Conservation (phyloP, 2,329 filamentous ascomycete species). For the Knoxdaviesia capensis region DNA sequence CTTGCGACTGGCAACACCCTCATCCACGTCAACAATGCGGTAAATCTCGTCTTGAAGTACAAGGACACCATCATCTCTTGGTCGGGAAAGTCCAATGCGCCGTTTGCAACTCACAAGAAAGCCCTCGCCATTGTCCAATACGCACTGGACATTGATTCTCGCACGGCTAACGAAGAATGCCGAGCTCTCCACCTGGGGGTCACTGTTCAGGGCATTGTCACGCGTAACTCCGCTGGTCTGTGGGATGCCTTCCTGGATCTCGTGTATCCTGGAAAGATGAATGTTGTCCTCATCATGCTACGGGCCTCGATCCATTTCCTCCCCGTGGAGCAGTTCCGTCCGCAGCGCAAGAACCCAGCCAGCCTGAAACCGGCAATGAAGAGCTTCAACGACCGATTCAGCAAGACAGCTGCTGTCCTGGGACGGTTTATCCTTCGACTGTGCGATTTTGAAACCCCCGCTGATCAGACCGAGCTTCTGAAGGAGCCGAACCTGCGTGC, state of each 20-base stretch:
- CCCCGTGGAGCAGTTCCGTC: slow-evolving; percentile 53
- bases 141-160: slow-evolving; percentile 26
- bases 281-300: slow-evolving; percentile 56
- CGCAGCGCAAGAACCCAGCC: slow-evolving; percentile 23
- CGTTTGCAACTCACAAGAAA: slow-evolving; percentile 24
- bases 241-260: slow-evolving; percentile 60
- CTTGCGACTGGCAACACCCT: slow-evolving; percentile 30
- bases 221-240: slow-evolving; percentile 51
- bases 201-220: slow-evolving; percentile 44
- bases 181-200: slow-evolving; percentile 40
- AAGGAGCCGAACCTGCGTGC: slow-evolving; percentile 46
- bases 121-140: slow-evolving; percentile 29
- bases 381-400: slow-evolving; percentile 61
- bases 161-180: slow-evolving; percentile 20
- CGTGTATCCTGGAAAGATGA: slow-evolving; percentile 44
- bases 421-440: slow-evolving; percentile 59
- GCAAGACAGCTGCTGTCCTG: slow-evolving; percentile 34
- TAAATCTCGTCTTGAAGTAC: slow-evolving; percentile 45
- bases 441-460: slow-evolving; percentile 45
- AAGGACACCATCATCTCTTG: slow-evolving; percentile 37
- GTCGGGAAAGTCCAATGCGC: slow-evolving; percentile 20
- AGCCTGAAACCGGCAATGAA: slow-evolving; percentile 25
- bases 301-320: slow-evolving; percentile 50
- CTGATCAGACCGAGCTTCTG: slow-evolving; percentile 51
- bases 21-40: slow-evolving; percentile 41